Evolutionary conservation across 179 eudicot species (phyloP), one percentile per base, ranked within the genome.

Genomic region (Silene noctiflora): DNA sequence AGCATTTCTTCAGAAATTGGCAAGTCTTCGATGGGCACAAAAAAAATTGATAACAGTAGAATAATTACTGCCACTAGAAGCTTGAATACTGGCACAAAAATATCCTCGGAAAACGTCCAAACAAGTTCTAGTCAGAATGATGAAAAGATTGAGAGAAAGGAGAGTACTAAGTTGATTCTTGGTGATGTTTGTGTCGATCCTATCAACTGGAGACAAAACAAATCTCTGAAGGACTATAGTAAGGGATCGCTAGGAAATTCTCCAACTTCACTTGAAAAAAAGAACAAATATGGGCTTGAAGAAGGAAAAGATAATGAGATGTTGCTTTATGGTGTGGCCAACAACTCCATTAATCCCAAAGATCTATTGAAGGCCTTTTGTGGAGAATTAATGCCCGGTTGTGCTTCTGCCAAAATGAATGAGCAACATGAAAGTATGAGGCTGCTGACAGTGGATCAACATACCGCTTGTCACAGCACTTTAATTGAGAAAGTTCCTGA

Each of bases 191-290:
- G 69, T 80, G 77, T 83, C 79, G 59, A 70, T 31, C 73, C 79
- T 73, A 68, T 76, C 63, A 75, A 85, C 76, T 70, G 77, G 71
- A 81, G 84, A 73, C 85, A 79, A 58, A 53, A 79, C 68, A 84
- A 79, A 74, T 86, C 93, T 46, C 90, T 92, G 59, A 86, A 80
- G 84, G 80, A 76, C 62, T 88, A 84, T 69, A 90, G 90, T 81
- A 79, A 51, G 67, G 69, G 83, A 48, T 29, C 75, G 58, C 87
- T 85, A 46, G 62, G 20, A 35, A 35, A 39, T 73, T 77, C 75
- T 72, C 19, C 72, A 17, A 75, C 75, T 65, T 63, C 72, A 58
- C 76, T 35, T 19, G 76, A 66, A 72, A 79, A 79, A 81, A 71
- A 58, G 42, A 19, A 46, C 65, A 24, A 71, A 62, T 27, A 19